phyloP scores from a whole-genome alignment of 2,329 filamentous ascomycete species.

The Fusarium drepaniforme region DNA sequence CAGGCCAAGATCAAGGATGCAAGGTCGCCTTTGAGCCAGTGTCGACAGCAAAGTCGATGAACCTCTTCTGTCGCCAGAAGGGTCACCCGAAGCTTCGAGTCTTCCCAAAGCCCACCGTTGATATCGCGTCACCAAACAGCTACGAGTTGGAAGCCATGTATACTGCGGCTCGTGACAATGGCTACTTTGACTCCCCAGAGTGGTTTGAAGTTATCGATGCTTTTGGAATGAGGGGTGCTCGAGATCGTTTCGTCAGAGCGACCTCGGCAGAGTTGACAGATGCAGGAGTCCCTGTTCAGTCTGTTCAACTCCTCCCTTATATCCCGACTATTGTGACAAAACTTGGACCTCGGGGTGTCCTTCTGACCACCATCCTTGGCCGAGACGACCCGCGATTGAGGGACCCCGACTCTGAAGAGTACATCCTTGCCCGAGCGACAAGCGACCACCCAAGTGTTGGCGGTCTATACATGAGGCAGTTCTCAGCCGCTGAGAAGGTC shows the following conservation, averaged over 20 bases:
- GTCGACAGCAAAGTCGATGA: conserved; percentile 80
- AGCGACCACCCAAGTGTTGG: conserved; percentile 68
- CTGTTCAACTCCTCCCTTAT: conserved; percentile 87
- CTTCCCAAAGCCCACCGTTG: conserved; percentile 74
- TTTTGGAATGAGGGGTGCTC: conserved; percentile 80
- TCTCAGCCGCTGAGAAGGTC: conserved; percentile 75
- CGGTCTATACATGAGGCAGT: conserved; percentile 85
- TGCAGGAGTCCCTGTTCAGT: conserved; percentile 84
- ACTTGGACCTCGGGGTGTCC: conserved; percentile 79
- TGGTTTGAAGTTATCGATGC: conserved; percentile 89
- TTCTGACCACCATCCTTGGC: conserved; percentile 78
- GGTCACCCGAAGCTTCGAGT: conserved; percentile 56
- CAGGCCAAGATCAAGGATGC: conserved; percentile 67
- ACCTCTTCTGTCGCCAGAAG: conserved; percentile 69
- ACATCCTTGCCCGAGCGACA: conserved; percentile 75
- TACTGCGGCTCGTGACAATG: conserved; percentile 72
- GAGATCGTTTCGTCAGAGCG: conserved; percentile 78
- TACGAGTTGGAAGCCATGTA: conserved; percentile 88
- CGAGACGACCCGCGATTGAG: conserved; percentile 76
- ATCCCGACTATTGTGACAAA: conserved; percentile 89
- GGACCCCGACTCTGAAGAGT: conserved; percentile 72
- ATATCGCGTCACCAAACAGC: conserved; percentile 85
- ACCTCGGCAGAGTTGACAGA: conserved; percentile 78
- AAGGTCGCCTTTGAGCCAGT: conserved; percentile 90
- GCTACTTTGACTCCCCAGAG: conserved; percentile 74